phyloP scores from a whole-genome alignment of 768 basidiomycete species.

The Harrya chromipes region DNA sequence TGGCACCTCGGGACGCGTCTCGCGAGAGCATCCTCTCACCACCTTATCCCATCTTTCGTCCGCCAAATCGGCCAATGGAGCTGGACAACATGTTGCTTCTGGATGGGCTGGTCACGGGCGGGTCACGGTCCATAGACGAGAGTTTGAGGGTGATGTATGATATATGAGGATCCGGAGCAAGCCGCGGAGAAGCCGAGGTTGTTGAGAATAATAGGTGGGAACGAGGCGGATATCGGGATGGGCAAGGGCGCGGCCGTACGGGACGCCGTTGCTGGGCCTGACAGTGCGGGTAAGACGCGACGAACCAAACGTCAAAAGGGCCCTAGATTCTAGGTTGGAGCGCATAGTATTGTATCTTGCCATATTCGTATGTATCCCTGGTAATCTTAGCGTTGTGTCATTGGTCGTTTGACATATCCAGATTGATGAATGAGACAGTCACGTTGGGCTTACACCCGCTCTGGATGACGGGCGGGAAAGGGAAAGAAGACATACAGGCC shows the following conservation, averaged over 20 bases:
- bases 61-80: slow-evolving; percentile 10
- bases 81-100: slow-evolving; percentile 28
- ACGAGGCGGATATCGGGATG: slow-evolving; percentile 7
- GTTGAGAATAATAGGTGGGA: slow-evolving; percentile 47
- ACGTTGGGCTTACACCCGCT: too few species aligned
- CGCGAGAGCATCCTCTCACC: slow-evolving; percentile 23
- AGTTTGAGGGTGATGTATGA: slow-evolving; percentile 61
- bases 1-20: slow-evolving; percentile 39
- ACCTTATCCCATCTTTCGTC: slow-evolving; percentile 1
- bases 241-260: slow-evolving; percentile 24
- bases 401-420: too few species aligned
- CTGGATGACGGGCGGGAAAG: too few species aligned
- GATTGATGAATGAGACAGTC: too few species aligned
- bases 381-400: too few species aligned
- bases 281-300: slow-evolving; percentile 2
- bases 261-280: not conserved
- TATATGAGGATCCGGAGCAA: slow-evolving; percentile 68
- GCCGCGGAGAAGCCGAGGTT: slow-evolving; percentile 54
- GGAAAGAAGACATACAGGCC: too few species aligned
- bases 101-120: slow-evolving; percentile 18
- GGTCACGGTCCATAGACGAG: slow-evolving; percentile 34
- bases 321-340: slow-evolving; percentile 5
- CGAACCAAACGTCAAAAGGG: slow-evolving; percentile 10
- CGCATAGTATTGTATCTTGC: not conserved
- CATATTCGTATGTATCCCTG: too few species aligned